phyloP scores from a whole-genome alignment of 441 rosid genomes.

The Pelargonium cotyledonis region DNA sequence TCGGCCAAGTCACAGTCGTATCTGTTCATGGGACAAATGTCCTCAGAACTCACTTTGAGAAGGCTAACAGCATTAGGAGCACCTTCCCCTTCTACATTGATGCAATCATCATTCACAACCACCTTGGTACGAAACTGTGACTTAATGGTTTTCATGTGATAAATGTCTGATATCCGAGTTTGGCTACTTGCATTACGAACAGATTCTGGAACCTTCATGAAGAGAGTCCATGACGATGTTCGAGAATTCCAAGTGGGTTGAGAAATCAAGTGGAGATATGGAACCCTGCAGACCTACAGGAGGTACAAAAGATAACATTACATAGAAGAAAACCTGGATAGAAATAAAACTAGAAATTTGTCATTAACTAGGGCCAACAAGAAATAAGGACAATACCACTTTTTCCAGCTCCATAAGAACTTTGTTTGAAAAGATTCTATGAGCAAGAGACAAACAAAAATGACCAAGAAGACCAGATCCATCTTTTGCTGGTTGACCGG shows the following conservation, averaged over 20 bases:
- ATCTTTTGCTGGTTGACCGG: conserved; percentile 47
- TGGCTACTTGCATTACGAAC: conserved; percentile 50
- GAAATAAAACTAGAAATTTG: conserved; percentile 7
- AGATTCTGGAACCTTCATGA: conserved; percentile 69
- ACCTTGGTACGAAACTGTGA: conserved; percentile 79
- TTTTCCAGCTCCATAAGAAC: conserved; percentile 65
- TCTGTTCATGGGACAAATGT: conserved; percentile 59
- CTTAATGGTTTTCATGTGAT: conserved; percentile 39
- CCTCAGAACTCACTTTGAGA: conserved; percentile 61
- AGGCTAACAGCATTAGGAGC: conserved; percentile 75
- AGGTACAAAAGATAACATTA: conserved; percentile 15
- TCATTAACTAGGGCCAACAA: conserved; percentile 9
- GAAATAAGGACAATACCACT: conserved; percentile 48
- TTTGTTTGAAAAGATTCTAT: conserved; percentile 70
- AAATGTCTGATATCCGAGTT: conserved; percentile 31
- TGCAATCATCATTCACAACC: conserved; percentile 63
- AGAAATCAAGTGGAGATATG: conserved; percentile 81
- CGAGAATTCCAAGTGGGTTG: conserved; percentile 95
- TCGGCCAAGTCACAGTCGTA: conserved; percentile 72
- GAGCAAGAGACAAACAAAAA: conserved; percentile 80
- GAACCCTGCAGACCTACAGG: conserved; percentile 60
- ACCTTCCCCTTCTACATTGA: conserved; percentile 81
- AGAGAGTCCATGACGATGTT: conserved; percentile 85
- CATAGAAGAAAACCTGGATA: conserved; percentile 2
- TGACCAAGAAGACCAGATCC: conserved; percentile 66